These are phyloP conservation scores for Cinnamomum micranthum DNA, from an alignment of 164 flowering plant genomes.

Conservation along the genomic window DNA sequence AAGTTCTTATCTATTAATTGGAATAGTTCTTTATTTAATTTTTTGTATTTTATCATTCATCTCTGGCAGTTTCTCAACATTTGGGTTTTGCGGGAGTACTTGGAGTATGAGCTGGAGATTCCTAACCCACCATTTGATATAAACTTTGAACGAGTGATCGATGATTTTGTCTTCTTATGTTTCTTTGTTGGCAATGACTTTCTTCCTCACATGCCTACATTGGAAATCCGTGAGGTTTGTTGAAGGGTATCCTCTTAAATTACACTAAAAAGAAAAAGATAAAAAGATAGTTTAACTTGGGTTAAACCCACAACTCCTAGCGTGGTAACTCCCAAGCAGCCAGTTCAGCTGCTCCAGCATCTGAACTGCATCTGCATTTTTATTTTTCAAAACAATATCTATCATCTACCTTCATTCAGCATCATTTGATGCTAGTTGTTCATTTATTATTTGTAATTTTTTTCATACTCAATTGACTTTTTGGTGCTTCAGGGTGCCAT, in stretches of 20 bases:
- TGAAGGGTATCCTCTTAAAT: too few relatives aligned
- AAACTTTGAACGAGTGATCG: constrained; percentile 78
- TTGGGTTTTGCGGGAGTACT: constrained; percentile 92
- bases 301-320: background rate
- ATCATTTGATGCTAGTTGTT: background rate
- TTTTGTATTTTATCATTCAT: background rate
- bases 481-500: constrained; percentile 78
- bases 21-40: background rate
- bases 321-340: background rate
- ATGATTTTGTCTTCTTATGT: constrained; percentile 95
- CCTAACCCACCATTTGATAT: constrained; percentile 66
- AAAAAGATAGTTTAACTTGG: too few relatives aligned
- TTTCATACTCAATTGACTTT: background rate
- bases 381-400: too few relatives aligned
- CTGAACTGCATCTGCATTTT: background rate
- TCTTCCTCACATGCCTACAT: constrained; percentile 99
- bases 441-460: background rate
- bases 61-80: constrained; percentile 78
- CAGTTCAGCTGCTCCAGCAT: too few relatives aligned
- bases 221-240: constrained; percentile 94
- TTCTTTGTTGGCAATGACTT: constrained; percentile 99
- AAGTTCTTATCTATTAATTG: background rate
- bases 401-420: background rate
- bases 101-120: constrained; percentile 77
- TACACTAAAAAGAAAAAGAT: too few relatives aligned